Conservation (phyloP, 495 filamentous ascomycete species). For the Aspergillus affinis region DNA sequence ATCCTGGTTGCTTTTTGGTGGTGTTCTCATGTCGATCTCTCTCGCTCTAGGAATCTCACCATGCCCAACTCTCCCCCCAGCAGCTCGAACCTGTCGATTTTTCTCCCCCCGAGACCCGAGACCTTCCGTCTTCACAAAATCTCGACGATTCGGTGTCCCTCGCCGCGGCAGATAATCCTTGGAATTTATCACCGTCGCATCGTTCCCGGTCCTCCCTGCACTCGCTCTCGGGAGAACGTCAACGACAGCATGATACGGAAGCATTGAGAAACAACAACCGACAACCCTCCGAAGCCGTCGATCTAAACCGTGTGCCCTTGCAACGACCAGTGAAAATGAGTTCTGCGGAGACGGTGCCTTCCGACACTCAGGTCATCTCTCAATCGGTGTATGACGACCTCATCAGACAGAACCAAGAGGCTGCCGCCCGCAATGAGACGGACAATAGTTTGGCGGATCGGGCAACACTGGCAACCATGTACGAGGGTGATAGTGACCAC, state of each 20-base stretch:
- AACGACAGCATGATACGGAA: slow-evolving; percentile 8
- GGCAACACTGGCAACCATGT: slow-evolving; percentile 39
- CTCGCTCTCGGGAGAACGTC: slow-evolving; percentile 12
- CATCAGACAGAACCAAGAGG: slow-evolving; percentile 37
- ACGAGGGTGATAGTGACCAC: slow-evolving; percentile 49
- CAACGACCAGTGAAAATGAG: slow-evolving; percentile 32
- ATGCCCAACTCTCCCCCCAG: slow-evolving; percentile 23
- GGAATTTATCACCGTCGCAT: slow-evolving; percentile 9
- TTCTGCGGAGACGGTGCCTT: slow-evolving; percentile 32
- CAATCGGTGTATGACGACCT: slow-evolving; percentile 53
- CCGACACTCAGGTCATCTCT: slow-evolving; percentile 54
- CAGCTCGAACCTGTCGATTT: slow-evolving; percentile 13
- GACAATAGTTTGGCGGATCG: slow-evolving; percentile 28
- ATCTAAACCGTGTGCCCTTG: slow-evolving; percentile 3
- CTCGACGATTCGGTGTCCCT: slow-evolving; percentile 2
- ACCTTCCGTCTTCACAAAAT: slow-evolving; percentile 1
- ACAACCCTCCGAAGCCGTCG: slow-evolving; percentile 6
- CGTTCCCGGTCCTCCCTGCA: background rate
- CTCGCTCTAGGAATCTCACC: slow-evolving; percentile 32
- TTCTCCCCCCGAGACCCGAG: background rate
- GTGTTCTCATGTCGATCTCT: slow-evolving; percentile 30
- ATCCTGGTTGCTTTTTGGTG: slow-evolving; percentile 21
- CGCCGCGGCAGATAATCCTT: slow-evolving; percentile 5
- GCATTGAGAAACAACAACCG: slow-evolving; percentile 3
- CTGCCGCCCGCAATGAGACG: slow-evolving; percentile 21